These are phyloP conservation scores for Tillandsia leiboldiana DNA, from an alignment of 176 grass and related monocot species.

Conservation along the genomic window DNA sequence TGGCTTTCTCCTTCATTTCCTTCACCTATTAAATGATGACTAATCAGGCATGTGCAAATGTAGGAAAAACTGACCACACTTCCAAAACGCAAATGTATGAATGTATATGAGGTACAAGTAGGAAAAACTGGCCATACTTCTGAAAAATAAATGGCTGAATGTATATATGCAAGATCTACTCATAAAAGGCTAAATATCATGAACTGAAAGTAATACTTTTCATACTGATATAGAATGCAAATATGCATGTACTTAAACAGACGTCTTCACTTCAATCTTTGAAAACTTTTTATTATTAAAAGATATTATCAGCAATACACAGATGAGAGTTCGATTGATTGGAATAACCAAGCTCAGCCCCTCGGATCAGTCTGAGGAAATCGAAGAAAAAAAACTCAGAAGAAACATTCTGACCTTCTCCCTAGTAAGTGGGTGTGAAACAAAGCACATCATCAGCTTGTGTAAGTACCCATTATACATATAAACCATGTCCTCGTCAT, in stretches of 20 bases:
- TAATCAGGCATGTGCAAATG: no score
- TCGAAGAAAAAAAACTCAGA: neutral
- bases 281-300: no score
- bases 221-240: no score
- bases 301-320: no score
- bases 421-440: conserved; percentile 71
- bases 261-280: no score
- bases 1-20: conserved; percentile 91
- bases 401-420: conserved; percentile 58
- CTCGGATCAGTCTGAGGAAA: neutral
- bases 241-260: no score
- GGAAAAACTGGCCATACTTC: neutral
- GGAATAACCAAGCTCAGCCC: neutral
- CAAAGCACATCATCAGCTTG: conserved; percentile 96
- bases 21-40: conserved; percentile 61
- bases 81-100: conserved; percentile 6
- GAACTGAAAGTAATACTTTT: no score
- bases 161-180: no score
- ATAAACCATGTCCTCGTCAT: conserved; percentile 83
- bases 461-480: conserved; percentile 91
- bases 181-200: no score
- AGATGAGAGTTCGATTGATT: neutral
- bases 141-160: no score
- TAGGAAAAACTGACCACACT: neutral
- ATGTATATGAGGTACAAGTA: neutral